phyloP scores from a whole-genome alignment of 768 basidiomycete species.

The Termitomyces sp. region DNA sequence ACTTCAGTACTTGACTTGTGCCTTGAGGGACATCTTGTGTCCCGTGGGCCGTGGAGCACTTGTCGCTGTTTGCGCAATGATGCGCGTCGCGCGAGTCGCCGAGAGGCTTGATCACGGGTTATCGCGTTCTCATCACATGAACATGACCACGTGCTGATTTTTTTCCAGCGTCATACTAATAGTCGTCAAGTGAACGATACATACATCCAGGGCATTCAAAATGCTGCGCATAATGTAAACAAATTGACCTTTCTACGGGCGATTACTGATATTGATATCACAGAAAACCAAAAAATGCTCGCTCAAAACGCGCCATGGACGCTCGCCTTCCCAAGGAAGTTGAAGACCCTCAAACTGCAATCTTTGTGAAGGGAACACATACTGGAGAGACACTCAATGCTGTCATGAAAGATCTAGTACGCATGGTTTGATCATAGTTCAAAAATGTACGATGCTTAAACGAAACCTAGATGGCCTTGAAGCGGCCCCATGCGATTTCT shows the following conservation, averaged over 20 bases:
- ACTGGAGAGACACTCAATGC: conserved; percentile 76
- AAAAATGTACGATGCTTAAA: neutral
- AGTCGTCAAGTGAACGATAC: too few species aligned
- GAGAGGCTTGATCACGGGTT: too few species aligned
- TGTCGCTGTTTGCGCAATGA: too few species aligned
- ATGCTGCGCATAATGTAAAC: conserved; percentile 17
- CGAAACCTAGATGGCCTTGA: conserved; percentile 79
- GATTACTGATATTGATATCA: neutral
- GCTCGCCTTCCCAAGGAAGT: conserved; percentile 87
- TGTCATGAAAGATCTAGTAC: conserved; percentile 88
- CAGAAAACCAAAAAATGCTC: conserved; percentile 92
- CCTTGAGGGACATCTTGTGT: too few species aligned
- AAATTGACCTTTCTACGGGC: neutral
- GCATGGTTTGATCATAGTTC: neutral
- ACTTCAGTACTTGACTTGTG: too few species aligned
- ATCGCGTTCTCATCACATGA: too few species aligned
- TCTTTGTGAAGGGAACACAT: conserved; percentile 90
- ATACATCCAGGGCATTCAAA: neutral
- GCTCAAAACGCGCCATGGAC: conserved; percentile 86
- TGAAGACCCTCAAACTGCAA: conserved; percentile 81
- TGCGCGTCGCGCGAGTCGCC: too few species aligned
- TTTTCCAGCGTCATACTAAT: too few species aligned
- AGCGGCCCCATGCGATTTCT: conserved; percentile 85
- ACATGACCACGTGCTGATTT: too few species aligned
- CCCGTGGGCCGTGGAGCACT: too few species aligned